Evolutionary conservation across 148 eudicot genomes (phyloP), one percentile per base, ranked within the genome.

Genomic region (Cornus controversa): DNA sequence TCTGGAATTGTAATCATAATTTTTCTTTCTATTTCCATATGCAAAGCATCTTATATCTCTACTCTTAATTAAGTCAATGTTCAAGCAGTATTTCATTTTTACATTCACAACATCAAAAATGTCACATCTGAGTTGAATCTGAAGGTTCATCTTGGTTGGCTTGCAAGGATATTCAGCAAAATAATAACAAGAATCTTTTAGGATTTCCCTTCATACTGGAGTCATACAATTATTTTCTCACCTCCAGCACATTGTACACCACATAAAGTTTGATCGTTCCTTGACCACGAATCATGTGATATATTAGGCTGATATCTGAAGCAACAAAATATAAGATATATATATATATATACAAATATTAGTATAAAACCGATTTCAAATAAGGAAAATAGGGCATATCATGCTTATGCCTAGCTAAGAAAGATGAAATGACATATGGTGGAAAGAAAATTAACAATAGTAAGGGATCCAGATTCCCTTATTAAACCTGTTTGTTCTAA

Each of bases 241-340:
- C 99, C 98, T 96, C 99, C 81, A 96, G 83, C 76, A 96, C 97
- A 85, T 96, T 96, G 90, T 96, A 96, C 76, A 96, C 94, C 74
- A 95, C 99, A 75, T 95, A 95, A 31, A 95, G 93, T 79, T 93
- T 95, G 81, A 95, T 87, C 53, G 90, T 91, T 81, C 96, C 97
- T 90, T 95, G 97, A 71, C 99, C 99, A 63, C 97, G 97, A 66
- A 95, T 93, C 99, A 95, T 95, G 85, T 95, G 99, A 89, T 95
- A 95, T 85, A 95, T 95, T 75, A 93, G 91, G 83, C 99, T 95
- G 89, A 95, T 95, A 90, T 95, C 98, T 95, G 93, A 70, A 68
- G 77, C 45, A 28, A 69, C 24, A 70, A 80, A 80, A 63, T 24
- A 60, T 53, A 47, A 87, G 67, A 73, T 74, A 11, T 24, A 31